Conservation (phyloP, 2,329 filamentous ascomycete genomes). For the Gaeumannomyces sp. region DNA sequence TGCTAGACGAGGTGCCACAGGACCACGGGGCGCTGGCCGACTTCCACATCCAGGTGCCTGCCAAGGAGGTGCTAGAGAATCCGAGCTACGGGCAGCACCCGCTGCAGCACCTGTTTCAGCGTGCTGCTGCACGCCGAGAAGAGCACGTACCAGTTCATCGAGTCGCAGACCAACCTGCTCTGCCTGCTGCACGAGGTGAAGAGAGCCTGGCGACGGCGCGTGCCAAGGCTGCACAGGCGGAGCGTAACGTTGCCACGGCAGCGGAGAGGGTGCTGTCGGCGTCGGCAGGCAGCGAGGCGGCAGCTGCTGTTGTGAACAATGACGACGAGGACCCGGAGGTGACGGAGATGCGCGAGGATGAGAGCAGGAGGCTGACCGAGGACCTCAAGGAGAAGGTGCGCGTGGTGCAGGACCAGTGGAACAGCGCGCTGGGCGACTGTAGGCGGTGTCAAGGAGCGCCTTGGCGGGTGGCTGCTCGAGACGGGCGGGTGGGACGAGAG, state of each 20-base stretch:
- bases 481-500: slow-evolving; percentile 86
- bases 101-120: slow-evolving; percentile 82
- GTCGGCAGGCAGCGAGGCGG: slow-evolving; percentile 51
- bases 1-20: slow-evolving; percentile 73
- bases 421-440: slow-evolving; percentile 79
- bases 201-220: slow-evolving; percentile 68
- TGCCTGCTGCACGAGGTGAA: slow-evolving; percentile 89
- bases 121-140: slow-evolving; percentile 83
- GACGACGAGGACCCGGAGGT: slow-evolving; percentile 39
- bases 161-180: slow-evolving; percentile 84
- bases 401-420: slow-evolving; percentile 87
- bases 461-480: slow-evolving; percentile 66
- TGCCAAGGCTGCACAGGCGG: slow-evolving; percentile 30
- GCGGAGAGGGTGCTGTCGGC: slow-evolving; percentile 80
- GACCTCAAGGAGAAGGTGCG: slow-evolving; percentile 92
- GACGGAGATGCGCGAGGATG: slow-evolving; percentile 54
- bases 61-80: slow-evolving; percentile 77
- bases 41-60: slow-evolving; percentile 73
- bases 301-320: slow-evolving; percentile 26
- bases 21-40: slow-evolving; percentile 32
- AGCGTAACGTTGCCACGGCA: slow-evolving; percentile 37
- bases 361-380: slow-evolving; percentile 67
- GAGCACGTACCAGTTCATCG: slow-evolving; percentile 94
- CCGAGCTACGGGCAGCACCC: slow-evolving; percentile 74
- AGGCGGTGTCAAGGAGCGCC: slow-evolving; percentile 64